Conservation (phyloP, 1,284 basidiomycete genomes). For the Ganoderma sp. region DNA sequence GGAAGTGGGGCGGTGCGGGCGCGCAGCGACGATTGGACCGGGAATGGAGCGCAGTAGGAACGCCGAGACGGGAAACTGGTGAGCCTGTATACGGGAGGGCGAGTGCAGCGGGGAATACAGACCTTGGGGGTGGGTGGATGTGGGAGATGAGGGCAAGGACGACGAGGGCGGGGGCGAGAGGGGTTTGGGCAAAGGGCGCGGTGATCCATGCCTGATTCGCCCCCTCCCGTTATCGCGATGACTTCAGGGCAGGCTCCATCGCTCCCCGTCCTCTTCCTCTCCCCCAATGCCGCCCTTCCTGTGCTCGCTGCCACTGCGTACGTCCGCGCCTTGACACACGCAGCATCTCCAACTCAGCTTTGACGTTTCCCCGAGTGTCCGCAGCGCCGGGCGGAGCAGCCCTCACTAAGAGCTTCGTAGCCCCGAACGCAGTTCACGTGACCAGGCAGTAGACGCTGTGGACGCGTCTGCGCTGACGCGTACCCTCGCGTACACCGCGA, state of each 20-base stretch:
- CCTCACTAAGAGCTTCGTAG: neutral
- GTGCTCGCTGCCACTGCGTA: neutral
- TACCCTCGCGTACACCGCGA: slow-evolving; percentile 20
- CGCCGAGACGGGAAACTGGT: slow-evolving; percentile 15
- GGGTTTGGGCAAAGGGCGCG: slow-evolving; percentile 41
- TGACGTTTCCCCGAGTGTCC: neutral
- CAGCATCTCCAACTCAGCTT: neutral
- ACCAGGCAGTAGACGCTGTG: slow-evolving; percentile 20
- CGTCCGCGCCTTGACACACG: neutral
- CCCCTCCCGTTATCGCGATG: slow-evolving; percentile 41
- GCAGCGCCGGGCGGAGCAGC: slow-evolving; percentile 1
- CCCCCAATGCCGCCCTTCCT: slow-evolving; percentile 1
- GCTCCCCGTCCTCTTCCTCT: slow-evolving; percentile 6
- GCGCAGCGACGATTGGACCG: slow-evolving; percentile 24
- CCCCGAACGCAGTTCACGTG: slow-evolving; percentile 17
- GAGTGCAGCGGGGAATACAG: slow-evolving; percentile 18
- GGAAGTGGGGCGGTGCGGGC: slow-evolving; percentile 27
- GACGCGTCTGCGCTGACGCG: slow-evolving; percentile 31
- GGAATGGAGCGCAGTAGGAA: slow-evolving; percentile 10
- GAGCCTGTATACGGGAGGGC: slow-evolving; percentile 25
- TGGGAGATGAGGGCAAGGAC: slow-evolving; percentile 27
- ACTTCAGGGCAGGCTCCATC: slow-evolving; percentile 40
- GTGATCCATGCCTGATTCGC: slow-evolving; percentile 32
- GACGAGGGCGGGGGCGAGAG: slow-evolving; percentile 23
- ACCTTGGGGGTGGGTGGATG: slow-evolving; percentile 29